Percentiles rank a stretch among this genome's conserved stretches.
phyloP scores from a whole-genome alignment of 139 green algal genomes.

The Monoraphidium neglectum region DNA sequence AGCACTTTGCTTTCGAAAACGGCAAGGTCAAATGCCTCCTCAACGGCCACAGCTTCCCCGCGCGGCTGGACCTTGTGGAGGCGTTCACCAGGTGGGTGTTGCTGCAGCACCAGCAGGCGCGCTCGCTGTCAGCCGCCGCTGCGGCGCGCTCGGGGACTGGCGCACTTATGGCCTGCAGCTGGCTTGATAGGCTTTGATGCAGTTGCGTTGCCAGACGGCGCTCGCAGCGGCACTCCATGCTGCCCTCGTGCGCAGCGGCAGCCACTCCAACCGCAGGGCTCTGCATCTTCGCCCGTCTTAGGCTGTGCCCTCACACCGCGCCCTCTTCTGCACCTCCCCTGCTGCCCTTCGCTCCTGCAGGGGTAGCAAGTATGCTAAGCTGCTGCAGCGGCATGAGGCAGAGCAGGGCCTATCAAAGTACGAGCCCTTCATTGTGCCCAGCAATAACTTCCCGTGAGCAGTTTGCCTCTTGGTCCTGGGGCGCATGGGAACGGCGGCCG shows the following conservation, averaged over 20 bases:
- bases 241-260: not conserved
- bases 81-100: slow-evolving; percentile 35
- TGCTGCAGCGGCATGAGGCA: slow-evolving; percentile 47
- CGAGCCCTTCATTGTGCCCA: slow-evolving; percentile 74
- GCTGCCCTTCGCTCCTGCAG: slow-evolving; percentile 22
- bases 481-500: not conserved
- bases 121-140: not conserved
- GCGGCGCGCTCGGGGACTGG: not conserved
- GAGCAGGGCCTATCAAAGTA: slow-evolving; percentile 63
- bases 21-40: slow-evolving; percentile 53
- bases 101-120: not conserved
- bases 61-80: slow-evolving; percentile 22
- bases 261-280: not conserved
- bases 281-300: no score
- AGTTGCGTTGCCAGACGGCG: not conserved
- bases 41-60: slow-evolving; percentile 50
- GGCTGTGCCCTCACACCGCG: not conserved
- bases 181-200: slow-evolving; percentile 3
- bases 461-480: not conserved
- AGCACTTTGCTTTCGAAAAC: slow-evolving; percentile 32
- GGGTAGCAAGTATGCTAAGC: slow-evolving; percentile 52
- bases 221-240: not conserved
- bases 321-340: not conserved
- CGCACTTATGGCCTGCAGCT: no score
- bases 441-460: slow-evolving; percentile 75